Evolutionary conservation across 2,329 filamentous ascomycete species (phyloP).

Genomic region (Cephalotrichum gorgonifer): DNA sequence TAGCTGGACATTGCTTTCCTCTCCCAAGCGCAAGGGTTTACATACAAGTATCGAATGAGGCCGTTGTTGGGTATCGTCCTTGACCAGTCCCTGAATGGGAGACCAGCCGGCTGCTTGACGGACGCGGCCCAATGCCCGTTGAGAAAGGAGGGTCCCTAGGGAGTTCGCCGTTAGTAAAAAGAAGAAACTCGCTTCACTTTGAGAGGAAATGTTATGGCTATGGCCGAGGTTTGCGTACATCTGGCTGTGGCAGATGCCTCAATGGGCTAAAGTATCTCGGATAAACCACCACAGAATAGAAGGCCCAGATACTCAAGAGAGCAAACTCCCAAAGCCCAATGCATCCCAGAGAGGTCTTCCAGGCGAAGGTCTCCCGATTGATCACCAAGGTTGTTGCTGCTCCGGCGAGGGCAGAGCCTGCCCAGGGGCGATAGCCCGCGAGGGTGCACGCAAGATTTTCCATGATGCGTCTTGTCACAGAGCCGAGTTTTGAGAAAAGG

Average conservation of each 20-base stretch:
- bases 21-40: too few species aligned
- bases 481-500: too few species aligned
- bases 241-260: background rate
- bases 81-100: background rate
- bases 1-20: too few species aligned
- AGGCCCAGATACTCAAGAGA: background rate
- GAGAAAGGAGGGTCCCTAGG: background rate
- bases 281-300: background rate
- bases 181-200: too few species aligned
- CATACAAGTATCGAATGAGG: background rate
- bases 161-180: conserved; percentile 1
- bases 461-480: too few species aligned
- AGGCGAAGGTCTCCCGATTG: background rate
- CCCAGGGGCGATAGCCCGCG: too few species aligned
- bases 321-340: too few species aligned
- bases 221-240: too few species aligned
- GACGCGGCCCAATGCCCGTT: background rate
- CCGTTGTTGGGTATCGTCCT: background rate
- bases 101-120: background rate
- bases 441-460: too few species aligned
- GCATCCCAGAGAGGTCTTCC: background rate
- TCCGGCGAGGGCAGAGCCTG: too few species aligned
- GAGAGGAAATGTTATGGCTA: too few species aligned
- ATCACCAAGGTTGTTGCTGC: too few species aligned
- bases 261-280: background rate